A percentile compares a stretch with the other conserved stretches of the same genome.
Evolutionary conservation across 2,329 filamentous ascomycete genomes (phyloP).

Genomic region (Tolypocladium sp.): DNA sequence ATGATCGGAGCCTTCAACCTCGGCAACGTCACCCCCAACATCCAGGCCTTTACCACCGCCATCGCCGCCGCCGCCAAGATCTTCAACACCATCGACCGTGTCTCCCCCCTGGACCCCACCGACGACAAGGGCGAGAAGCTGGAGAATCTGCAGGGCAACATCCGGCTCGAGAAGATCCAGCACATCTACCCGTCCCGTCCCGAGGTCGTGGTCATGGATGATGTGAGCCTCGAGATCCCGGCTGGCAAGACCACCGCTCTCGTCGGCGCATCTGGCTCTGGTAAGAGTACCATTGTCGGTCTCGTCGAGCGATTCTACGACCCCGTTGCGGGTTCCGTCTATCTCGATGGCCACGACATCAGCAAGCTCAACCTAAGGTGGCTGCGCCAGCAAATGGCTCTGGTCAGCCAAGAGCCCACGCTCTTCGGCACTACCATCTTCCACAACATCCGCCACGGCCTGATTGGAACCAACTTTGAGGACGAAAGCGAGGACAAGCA

Average conservation of each 20-base stretch:
- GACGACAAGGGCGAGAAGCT: slow-evolving; percentile 62
- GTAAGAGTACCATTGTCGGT: slow-evolving; percentile 91
- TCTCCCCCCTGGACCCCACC: slow-evolving; percentile 73
- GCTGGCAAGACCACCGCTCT: slow-evolving; percentile 88
- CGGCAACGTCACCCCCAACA: slow-evolving; percentile 77
- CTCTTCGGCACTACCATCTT: slow-evolving; percentile 85
- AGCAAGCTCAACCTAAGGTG: slow-evolving; percentile 76
- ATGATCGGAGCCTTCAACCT: slow-evolving; percentile 91
- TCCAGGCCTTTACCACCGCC: slow-evolving; percentile 77
- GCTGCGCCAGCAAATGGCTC: slow-evolving; percentile 83
- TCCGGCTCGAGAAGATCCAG: slow-evolving; percentile 74
- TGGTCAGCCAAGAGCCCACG: slow-evolving; percentile 89
- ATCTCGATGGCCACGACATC: slow-evolving; percentile 77
- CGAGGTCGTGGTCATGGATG: slow-evolving; percentile 81
- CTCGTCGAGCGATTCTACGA: slow-evolving; percentile 92
- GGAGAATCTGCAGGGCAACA: slow-evolving; percentile 62
- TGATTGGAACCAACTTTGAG: slow-evolving; percentile 77
- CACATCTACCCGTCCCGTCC: slow-evolving; percentile 93
- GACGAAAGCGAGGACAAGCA: slow-evolving; percentile 56
- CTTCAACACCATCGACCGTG: slow-evolving; percentile 83
- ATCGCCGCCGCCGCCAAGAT: slow-evolving; percentile 85
- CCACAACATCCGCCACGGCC: slow-evolving; percentile 80
- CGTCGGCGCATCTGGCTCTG: slow-evolving; percentile 87
- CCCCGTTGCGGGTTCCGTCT: slow-evolving; percentile 69
- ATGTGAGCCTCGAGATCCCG: slow-evolving; percentile 69